Percentiles rank a stretch among this genome's conserved stretches.
Evolutionary conservation across 352 stramenopile species (phyloP).

Genomic region (Vaucheria bursata): DNA sequence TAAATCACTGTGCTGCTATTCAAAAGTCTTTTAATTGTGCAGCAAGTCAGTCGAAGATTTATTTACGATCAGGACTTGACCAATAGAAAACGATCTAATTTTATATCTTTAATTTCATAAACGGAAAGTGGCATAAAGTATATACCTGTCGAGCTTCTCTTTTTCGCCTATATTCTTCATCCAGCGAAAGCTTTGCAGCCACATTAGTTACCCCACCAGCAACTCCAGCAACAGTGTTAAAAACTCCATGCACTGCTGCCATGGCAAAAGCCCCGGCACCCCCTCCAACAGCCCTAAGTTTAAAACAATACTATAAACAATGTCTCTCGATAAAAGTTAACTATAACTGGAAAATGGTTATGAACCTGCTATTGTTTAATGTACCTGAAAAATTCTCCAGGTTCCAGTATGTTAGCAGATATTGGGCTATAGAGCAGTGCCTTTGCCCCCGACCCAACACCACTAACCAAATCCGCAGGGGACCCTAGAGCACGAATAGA

Average conservation of each 20-base stretch:
- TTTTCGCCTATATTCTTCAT: conserved; percentile 27
- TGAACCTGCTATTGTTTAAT: too few relatives aligned
- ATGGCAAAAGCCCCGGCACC: background rate
- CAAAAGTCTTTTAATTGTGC: too few relatives aligned
- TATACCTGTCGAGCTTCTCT: conserved; percentile 5
- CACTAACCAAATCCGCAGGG: conserved; percentile 37
- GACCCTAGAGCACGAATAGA: conserved; percentile 35
- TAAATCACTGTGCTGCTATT: too few relatives aligned
- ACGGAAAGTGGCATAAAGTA: too few relatives aligned
- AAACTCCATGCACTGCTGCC: conserved; percentile 26
- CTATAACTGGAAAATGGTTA: too few relatives aligned
- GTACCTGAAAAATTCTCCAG: conserved; percentile 32
- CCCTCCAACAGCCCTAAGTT: background rate
- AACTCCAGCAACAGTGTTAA: conserved; percentile 42
- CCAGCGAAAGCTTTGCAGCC: conserved; percentile 25
- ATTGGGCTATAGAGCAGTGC: conserved; percentile 31
- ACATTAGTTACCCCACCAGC: conserved; percentile 20
- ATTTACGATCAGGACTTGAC: too few relatives aligned
- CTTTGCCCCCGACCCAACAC: conserved; percentile 31
- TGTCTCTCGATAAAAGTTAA: too few relatives aligned
- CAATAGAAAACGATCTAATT: too few relatives aligned
- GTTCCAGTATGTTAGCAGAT: conserved; percentile 15
- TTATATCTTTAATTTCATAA: too few relatives aligned
- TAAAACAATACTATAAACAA: too few relatives aligned
- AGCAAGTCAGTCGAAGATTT: too few relatives aligned